Evolutionary conservation across 768 basidiomycete species (phyloP).

Genomic region (Lentinula detonsa): DNA sequence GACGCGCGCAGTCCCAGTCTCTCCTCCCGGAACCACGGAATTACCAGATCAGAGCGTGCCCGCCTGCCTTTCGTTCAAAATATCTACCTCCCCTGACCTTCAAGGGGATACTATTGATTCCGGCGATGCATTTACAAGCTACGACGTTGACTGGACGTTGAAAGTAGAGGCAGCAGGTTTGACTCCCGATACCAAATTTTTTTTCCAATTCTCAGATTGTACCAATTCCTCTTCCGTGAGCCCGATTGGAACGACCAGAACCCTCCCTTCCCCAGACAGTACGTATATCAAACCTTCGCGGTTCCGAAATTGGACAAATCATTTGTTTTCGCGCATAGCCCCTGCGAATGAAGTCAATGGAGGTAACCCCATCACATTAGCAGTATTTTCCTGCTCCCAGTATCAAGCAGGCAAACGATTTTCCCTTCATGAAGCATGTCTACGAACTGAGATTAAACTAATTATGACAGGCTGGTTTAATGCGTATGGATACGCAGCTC

Average conservation of each 20-base stretch:
- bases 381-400: constrained; percentile 55
- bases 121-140: constrained; percentile 47
- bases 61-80: constrained; percentile 42
- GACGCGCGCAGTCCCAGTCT: constrained; percentile 45
- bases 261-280: constrained; percentile 42
- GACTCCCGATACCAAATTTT: constrained; percentile 47
- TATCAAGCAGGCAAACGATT: constrained; percentile 35
- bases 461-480: constrained; percentile 47
- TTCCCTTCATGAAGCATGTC: neutral
- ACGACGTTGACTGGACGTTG: constrained; percentile 55
- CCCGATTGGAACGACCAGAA: constrained; percentile 46
- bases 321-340: constrained; percentile 22
- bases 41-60: constrained; percentile 45
- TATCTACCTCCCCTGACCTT: constrained; percentile 30
- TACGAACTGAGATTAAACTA: neutral
- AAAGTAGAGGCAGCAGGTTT: constrained; percentile 52
- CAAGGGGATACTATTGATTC: constrained; percentile 29
- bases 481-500: constrained; percentile 51
- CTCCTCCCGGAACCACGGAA: constrained; percentile 17
- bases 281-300: constrained; percentile 9
- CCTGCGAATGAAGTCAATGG: constrained; percentile 41
- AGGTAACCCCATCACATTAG: constrained; percentile 47
- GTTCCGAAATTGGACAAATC: neutral
- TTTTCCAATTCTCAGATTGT: constrained; percentile 51
- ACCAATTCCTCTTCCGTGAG: constrained; percentile 35